Conservation (phyloP, 1,139 yeast genomes). For the Geotrichum citri-aurantii region DNA sequence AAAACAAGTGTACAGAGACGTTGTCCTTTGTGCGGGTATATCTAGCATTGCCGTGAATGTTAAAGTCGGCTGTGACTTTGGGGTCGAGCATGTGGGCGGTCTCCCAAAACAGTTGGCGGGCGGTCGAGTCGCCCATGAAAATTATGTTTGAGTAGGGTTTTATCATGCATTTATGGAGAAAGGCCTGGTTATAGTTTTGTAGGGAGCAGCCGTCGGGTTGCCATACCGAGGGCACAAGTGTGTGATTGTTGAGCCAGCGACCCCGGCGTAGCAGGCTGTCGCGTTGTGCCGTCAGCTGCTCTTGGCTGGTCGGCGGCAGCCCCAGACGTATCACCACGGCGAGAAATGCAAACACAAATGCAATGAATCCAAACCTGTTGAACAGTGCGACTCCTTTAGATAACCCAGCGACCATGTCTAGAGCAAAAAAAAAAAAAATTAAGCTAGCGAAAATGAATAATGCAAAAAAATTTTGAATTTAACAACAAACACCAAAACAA, state of each 20-base stretch:
- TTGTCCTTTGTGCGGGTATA: constrained; percentile 1
- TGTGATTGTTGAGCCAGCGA: constrained; percentile 5
- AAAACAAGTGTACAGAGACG: constrained; percentile 4
- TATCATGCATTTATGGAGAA: constrained; percentile 1
- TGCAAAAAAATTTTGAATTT: too few species aligned
- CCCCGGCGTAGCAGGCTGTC: constrained; percentile 1
- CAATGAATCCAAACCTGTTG: background rate
- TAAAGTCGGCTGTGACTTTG: background rate
- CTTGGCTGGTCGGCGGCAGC: background rate
- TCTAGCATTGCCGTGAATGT: constrained; percentile 6
- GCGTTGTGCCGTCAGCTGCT: background rate
- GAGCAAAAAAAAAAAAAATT: background rate
- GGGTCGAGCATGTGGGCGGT: constrained; percentile 7
- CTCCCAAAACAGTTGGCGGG: constrained; percentile 12
- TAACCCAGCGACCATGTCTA: background rate
- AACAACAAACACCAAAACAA: too few species aligned
- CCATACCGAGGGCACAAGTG: constrained; percentile 3
- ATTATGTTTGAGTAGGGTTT: constrained; percentile 1
- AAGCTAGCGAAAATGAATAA: too few species aligned
- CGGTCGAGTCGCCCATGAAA: constrained; percentile 16
- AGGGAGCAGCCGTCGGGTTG: constrained; percentile 9
- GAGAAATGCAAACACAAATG: background rate
- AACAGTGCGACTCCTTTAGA: background rate
- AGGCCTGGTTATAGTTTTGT: constrained; percentile 1
- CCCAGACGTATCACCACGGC: background rate